Evolutionary conservation across 305 asterid species (phyloP).

Genomic region (Fraxinus nigra): DNA sequence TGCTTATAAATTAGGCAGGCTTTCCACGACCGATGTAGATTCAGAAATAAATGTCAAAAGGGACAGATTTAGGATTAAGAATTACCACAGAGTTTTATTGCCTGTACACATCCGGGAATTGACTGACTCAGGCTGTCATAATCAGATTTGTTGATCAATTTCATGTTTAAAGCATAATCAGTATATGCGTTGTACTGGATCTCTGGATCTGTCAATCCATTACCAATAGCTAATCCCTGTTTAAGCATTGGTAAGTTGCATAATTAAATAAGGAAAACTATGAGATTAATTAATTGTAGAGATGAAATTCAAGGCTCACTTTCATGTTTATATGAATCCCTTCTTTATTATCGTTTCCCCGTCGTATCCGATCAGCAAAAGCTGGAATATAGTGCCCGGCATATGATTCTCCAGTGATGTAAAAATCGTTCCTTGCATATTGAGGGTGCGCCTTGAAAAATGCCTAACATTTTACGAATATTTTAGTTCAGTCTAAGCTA

Average conservation of each 20-base stretch:
- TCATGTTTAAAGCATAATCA: slow-evolving; percentile 43
- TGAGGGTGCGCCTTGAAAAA: background rate
- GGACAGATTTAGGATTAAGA: background rate
- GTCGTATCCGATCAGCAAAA: slow-evolving; percentile 34
- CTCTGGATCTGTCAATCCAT: slow-evolving; percentile 50
- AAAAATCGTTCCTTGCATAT: slow-evolving; percentile 45
- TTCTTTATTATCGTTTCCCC: slow-evolving; percentile 40
- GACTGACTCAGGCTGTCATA: background rate
- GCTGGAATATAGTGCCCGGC: slow-evolving; percentile 60
- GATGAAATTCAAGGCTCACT: background rate
- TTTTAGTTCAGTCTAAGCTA: background rate
- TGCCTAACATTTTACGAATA: background rate
- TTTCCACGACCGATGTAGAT: background rate
- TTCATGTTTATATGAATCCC: slow-evolving; percentile 37
- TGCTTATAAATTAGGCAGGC: background rate
- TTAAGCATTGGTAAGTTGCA: background rate
- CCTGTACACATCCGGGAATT: background rate
- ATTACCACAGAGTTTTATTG: background rate
- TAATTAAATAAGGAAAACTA: background rate
- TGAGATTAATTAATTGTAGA: background rate
- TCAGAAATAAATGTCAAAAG: background rate
- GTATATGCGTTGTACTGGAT: slow-evolving; percentile 45
- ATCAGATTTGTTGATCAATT: slow-evolving; percentile 25
- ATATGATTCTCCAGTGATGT: slow-evolving; percentile 58
- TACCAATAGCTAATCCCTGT: slow-evolving; percentile 61